Base-by-base conservation (phyloP, 371 early-diverging fungal genomes). In the Syncephalastrum racemosum region DNA sequence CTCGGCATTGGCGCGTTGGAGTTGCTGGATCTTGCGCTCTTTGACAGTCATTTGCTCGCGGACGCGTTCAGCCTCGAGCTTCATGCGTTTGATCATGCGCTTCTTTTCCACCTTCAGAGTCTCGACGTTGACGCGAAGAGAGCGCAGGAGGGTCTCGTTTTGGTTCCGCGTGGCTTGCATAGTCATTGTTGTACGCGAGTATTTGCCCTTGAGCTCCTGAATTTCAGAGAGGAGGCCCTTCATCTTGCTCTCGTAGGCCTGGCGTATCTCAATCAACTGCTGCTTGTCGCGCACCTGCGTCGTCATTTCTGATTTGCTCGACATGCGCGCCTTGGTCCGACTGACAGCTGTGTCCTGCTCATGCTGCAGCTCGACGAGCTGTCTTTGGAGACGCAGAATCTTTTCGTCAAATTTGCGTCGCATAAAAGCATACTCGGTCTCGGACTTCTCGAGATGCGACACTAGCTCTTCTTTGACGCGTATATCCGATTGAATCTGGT, bases 71-170 rank as follows among this genome's bases (percentile, higher is more conserved):
- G 85, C 79, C 58, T 91, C 91, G 50, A 84, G 85, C 62, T 88
- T 87, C 81, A 91, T 88, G 16, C 90, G 84, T 57, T 88, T 89
- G 60, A 90, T 67, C 87, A 90, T 88, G 4, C 86, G 81, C 44
- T 86, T 72, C 73, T 92, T 92, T 67, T 94, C 94, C 5, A 79
- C 73, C 63, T 85, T 86, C 53, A 86, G 77, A 0, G 83, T 81
- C 56, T 88, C 87, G 1, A 88, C 80, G 42, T 82, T 79, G 25
- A 69, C 72, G 12, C 75, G 66, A n/a, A 87, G 70, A 0, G 77
- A 78, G 42, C 75, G 68, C 8, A 87, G 53, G 19, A 82, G 56
- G 1, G 74, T 67, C 40, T 84, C 86, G 13, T 81, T 76, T 50
- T 81, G 70, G 59, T 70, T 83, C 13, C 81, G 79, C 4, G 79